These are phyloP conservation scores for Pichia pseudocactophila DNA, from an alignment of 805 yeast genomes.

Conservation along the genomic window DNA sequence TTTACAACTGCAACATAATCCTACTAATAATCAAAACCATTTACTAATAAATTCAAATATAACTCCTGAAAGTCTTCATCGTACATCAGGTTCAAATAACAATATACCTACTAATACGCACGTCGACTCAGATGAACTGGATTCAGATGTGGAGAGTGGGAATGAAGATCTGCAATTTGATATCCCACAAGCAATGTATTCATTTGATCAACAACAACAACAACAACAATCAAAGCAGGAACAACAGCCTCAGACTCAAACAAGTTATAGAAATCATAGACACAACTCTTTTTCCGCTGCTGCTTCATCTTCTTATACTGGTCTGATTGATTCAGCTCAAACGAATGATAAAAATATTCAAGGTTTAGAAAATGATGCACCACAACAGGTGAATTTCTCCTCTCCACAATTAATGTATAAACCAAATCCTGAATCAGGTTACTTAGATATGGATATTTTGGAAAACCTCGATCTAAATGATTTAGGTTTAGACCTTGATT, in stretches of 20 bases:
- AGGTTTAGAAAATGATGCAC: conserved; percentile 32
- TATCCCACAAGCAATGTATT: conserved; percentile 12
- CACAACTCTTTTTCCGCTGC: conserved; percentile 62
- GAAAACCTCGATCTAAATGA: conserved; percentile 20
- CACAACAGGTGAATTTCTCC: conserved; percentile 69
- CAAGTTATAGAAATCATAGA: conserved; percentile 27
- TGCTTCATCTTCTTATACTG: conserved; percentile 49
- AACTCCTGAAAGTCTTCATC: conserved; percentile 9
- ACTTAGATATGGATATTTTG: conserved; percentile 26
- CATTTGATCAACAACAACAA: conserved; percentile 3
- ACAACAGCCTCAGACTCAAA: conserved; percentile 2
- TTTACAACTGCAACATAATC: conserved; percentile 1
- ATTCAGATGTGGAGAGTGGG: conserved; percentile 12
- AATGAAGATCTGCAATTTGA: conserved; percentile 6
- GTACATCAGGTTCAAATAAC: not conserved
- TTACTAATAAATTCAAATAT: not conserved
- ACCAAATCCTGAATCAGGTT: conserved; percentile 23
- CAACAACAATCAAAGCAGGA: not conserved
- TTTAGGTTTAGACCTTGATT: conserved; percentile 15
- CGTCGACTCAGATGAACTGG: conserved; percentile 9
- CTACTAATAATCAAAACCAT: not conserved
- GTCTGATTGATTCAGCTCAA: conserved; percentile 17
- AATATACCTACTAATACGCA: not conserved
- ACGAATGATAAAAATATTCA: conserved; percentile 7
- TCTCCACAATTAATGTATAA: conserved; percentile 53